phyloP scores from a whole-genome alignment of 2,329 filamentous ascomycete genomes.

The Lojkania enalia region DNA sequence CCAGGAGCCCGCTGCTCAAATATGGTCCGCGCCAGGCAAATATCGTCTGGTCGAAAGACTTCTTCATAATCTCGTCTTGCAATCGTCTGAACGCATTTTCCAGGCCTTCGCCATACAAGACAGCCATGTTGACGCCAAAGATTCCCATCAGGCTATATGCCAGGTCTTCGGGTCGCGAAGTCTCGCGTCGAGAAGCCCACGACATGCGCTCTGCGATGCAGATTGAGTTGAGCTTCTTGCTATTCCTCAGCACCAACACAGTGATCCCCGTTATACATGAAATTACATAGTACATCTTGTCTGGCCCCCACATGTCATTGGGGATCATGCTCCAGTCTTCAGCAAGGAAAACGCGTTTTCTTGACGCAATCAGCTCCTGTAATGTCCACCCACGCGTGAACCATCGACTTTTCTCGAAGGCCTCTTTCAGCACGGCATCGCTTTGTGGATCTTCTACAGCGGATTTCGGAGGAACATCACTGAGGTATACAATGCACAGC shows the following conservation, averaged over 20 bases:
- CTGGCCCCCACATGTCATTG: neutral
- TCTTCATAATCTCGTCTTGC: constrained; percentile 19
- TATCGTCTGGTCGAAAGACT: constrained; percentile 5
- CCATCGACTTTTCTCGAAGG: constrained; percentile 9
- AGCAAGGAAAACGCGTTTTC: constrained; percentile 8
- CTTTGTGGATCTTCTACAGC: neutral
- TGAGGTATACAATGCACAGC: constrained; percentile 3
- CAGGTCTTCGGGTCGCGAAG: constrained; percentile 15
- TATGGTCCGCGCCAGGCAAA: constrained; percentile 4
- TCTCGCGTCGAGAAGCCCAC: constrained; percentile 18
- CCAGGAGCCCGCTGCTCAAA: constrained; percentile 2
- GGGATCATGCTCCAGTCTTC: neutral
- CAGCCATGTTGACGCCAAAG: constrained; percentile 15
- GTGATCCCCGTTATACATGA: neutral
- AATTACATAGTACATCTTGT: neutral
- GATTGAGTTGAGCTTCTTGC: neutral
- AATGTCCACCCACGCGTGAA: constrained; percentile 10
- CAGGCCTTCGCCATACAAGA: constrained; percentile 12
- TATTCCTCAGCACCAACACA: neutral
- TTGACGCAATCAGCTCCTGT: constrained; percentile 13
- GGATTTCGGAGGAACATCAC: constrained; percentile 1
- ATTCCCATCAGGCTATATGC: constrained; percentile 19
- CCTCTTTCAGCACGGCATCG: neutral
- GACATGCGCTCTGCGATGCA: constrained; percentile 13
- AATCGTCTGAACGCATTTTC: constrained; percentile 9